A percentile compares a stretch with the other conserved stretches of the same genome.
phyloP scores from a whole-genome alignment of 164 flowering plant species.

The Liquidambar formosana region DNA sequence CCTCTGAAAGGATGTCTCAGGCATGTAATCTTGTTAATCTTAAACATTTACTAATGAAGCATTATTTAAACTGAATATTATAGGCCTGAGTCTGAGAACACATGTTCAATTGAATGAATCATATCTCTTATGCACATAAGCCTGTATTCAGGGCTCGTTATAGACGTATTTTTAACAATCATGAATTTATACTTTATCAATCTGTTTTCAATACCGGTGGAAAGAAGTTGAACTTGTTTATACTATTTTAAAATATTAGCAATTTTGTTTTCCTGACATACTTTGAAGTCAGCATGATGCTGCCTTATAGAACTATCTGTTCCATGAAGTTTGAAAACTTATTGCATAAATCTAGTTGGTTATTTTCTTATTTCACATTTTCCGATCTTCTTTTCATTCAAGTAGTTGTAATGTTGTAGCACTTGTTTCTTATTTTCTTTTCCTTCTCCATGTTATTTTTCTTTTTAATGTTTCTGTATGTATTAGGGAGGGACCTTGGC shows the following conservation, averaged over 20 bases:
- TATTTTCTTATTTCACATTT: background rate
- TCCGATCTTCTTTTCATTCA: background rate
- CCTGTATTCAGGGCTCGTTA: background rate
- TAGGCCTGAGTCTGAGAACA: too few species aligned
- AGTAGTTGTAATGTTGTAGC: background rate
- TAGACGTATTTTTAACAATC: background rate
- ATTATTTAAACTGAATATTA: too few species aligned
- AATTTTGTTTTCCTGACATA: background rate
- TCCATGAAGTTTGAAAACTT: background rate
- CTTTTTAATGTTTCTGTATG: background rate
- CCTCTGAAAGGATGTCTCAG: too few species aligned
- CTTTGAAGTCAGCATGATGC: background rate
- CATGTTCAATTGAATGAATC: background rate
- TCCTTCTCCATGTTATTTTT: background rate
- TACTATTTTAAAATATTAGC: too few species aligned
- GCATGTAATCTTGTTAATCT: too few species aligned
- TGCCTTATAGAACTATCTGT: background rate
- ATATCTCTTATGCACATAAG: background rate
- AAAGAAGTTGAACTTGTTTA: too few species aligned
- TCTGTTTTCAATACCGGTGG: too few species aligned
- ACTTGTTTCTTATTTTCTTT: background rate
- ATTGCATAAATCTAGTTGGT: background rate
- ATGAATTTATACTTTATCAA: too few species aligned
- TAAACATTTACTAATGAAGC: too few species aligned
- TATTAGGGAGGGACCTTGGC: conserved; percentile 57